phyloP scores from a whole-genome alignment of 345 rosid species.

The Sisymbrium altissimum region DNA sequence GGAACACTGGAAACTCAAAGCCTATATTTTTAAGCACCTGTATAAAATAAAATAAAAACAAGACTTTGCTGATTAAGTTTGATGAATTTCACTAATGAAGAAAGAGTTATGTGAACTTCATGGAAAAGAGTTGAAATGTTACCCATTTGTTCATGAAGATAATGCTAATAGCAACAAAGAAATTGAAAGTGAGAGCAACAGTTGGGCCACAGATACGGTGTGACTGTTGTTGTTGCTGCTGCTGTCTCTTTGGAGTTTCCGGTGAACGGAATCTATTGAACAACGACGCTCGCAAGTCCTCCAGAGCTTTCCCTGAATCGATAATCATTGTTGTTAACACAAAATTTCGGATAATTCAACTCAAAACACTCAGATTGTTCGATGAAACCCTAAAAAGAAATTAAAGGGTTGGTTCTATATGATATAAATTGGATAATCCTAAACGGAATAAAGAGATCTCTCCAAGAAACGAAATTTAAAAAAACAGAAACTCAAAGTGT shows the following conservation, averaged over 20 bases:
- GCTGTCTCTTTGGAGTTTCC: conserved; percentile 62
- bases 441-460: not conserved
- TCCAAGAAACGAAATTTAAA: too few species aligned
- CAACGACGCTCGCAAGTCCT: conserved; percentile 65
- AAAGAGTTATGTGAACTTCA: too few species aligned
- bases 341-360: not conserved
- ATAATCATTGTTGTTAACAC: too few species aligned
- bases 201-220: conserved; percentile 52
- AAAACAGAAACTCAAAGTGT: too few species aligned
- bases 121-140: not conserved
- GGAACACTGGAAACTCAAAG: conserved; percentile 82
- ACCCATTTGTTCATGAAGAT: conserved; percentile 95
- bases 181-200: conserved; percentile 78
- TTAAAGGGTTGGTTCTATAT: not conserved
- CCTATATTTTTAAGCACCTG: conserved; percentile 89
- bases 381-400: conserved; percentile 2
- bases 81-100: not conserved
- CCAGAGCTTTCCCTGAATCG: conserved; percentile 61
- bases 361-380: not conserved
- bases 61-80: not conserved
- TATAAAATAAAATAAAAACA: not conserved
- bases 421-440: not conserved
- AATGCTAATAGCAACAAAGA: conserved; percentile 67
- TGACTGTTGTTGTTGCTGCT: conserved; percentile 45
- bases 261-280: conserved; percentile 59